Evolutionary conservation across 1,284 basidiomycete genomes (phyloP).

Genomic region (Irpex lacteus): DNA sequence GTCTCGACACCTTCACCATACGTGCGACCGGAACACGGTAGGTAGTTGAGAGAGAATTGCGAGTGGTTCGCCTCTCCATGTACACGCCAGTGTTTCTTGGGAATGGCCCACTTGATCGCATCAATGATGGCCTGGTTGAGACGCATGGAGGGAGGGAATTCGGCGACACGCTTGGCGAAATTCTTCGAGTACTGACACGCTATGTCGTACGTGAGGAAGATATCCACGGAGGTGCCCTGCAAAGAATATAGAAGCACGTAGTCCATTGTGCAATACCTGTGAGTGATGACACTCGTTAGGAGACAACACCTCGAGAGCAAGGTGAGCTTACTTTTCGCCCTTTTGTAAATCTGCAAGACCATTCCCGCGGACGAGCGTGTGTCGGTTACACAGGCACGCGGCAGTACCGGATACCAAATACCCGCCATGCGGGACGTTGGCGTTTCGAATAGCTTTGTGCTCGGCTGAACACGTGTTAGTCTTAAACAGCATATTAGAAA

Average conservation of each 20-base stretch:
- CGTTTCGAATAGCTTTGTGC: conserved; percentile 4
- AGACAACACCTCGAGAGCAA: background rate
- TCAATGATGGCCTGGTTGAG: conserved; percentile 1
- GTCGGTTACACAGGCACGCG: conserved; percentile 18
- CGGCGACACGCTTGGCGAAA: conserved; percentile 10
- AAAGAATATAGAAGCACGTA: conserved; percentile 18
- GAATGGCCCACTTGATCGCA: conserved; percentile 15
- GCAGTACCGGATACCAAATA: conserved; percentile 17
- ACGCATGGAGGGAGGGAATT: conserved; percentile 6
- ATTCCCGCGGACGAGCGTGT: conserved; percentile 19
- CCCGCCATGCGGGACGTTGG: background rate
- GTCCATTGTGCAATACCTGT: conserved; percentile 25
- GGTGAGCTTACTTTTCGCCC: conserved; percentile 19
- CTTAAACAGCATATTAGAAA: conserved; percentile 3
- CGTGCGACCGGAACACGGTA: conserved; percentile 11
- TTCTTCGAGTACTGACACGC: conserved; percentile 21
- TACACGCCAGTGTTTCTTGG: conserved; percentile 19
- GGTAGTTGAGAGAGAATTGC: conserved; percentile 20
- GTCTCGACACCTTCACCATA: conserved; percentile 22
- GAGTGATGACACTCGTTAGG: background rate
- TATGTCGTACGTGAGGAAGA: conserved; percentile 21
- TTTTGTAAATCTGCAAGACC: conserved; percentile 23
- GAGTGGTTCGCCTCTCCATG: conserved; percentile 16
- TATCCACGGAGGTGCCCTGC: background rate
- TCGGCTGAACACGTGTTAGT: conserved; percentile 3